phyloP scores from a whole-genome alignment of 2,329 filamentous ascomycete species.

The Didymella glomerata region DNA sequence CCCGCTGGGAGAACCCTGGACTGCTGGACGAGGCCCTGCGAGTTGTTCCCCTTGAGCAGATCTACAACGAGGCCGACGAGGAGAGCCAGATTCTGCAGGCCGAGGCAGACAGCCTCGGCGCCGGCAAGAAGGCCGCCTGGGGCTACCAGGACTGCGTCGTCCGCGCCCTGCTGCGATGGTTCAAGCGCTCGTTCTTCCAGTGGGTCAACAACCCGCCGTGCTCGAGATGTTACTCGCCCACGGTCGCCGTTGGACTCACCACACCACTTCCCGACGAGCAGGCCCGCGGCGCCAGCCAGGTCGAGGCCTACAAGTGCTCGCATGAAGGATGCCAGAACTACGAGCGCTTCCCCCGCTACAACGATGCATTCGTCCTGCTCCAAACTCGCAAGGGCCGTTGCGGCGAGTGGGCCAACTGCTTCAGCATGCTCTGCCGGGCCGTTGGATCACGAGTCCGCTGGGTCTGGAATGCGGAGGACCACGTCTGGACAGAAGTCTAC shows the following conservation, averaged over 20 bases:
- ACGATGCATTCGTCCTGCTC: constrained; percentile 90
- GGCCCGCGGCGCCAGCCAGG: constrained; percentile 83
- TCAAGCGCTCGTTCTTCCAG: constrained; percentile 91
- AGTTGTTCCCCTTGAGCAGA: constrained; percentile 84
- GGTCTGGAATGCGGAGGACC: constrained; percentile 98
- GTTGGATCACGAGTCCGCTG: constrained; percentile 90
- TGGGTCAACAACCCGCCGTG: constrained; percentile 97
- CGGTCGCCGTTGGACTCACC: constrained; percentile 82
- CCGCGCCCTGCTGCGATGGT: constrained; percentile 90
- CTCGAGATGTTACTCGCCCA: constrained; percentile 80
- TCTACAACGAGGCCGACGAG: constrained; percentile 94
- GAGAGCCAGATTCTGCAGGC: constrained; percentile 88
- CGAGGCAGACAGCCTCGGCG: constrained; percentile 85
- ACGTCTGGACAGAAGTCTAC: constrained; percentile 98
- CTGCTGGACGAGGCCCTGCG: constrained; percentile 90
- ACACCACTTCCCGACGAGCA: constrained; percentile 87
- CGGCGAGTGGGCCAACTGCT: constrained; percentile 98
- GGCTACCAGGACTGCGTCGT: constrained; percentile 98
- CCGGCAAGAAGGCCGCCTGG: constrained; percentile 84
- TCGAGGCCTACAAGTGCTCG: constrained; percentile 91
- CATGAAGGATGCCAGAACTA: constrained; percentile 75
- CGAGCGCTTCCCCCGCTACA: constrained; percentile 92
- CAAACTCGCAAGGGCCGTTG: constrained; percentile 86
- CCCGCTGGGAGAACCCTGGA: constrained; percentile 95
- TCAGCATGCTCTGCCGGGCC: constrained; percentile 96